Base-by-base conservation (phyloP, 192 early-diverging fungal species). In the Spinellus fusiger region DNA sequence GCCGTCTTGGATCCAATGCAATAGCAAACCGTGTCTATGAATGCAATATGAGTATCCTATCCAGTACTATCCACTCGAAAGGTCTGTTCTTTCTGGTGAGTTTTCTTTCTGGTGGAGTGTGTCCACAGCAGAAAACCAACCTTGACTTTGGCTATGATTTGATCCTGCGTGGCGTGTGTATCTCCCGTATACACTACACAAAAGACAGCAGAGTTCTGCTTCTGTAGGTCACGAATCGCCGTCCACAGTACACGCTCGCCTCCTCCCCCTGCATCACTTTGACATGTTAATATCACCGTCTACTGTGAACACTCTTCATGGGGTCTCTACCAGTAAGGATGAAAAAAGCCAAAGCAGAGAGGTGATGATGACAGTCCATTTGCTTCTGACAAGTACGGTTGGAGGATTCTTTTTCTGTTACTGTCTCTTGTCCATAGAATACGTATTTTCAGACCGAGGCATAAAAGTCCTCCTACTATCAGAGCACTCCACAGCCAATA, bases 171-270 rank as follows among this genome's bases (percentile, higher is more conserved):
- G 3, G 73, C 66, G 27, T 82, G 69, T 0, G 62, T 62, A 55
- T 91, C 87, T 50, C 92, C 90, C 0, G 89, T 84, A 77, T 98
- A 99, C 5, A 99, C 83, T 9, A 89, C 78, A 40, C 80, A 85
- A 6, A 83, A 70, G 1, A 85, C 76, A 46, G 86, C 68, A 9
- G 86, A 81, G 54, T 86, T 89, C 15, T 84, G 68, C 33, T 78
- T 61, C 64, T 94, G 90, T 49, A 98, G 80, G 31, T 86, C 87
- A 20, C 86, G 71, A 53, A 99, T 83, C 26, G 89, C 84, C 0
- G 82, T 86, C 98, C 98, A 99, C 6, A 99, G 78, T 0, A 99
- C 98, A 15, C 95, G 78, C 73, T 99, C 97, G 5, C 97, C 97
- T 18, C 97, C 97, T 31, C 95, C 97, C 47, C 93, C 92, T 10